These are phyloP conservation scores for Phytophthora niederhauseri DNA, from an alignment of 352 stramenopile species.

Conservation along the genomic window DNA sequence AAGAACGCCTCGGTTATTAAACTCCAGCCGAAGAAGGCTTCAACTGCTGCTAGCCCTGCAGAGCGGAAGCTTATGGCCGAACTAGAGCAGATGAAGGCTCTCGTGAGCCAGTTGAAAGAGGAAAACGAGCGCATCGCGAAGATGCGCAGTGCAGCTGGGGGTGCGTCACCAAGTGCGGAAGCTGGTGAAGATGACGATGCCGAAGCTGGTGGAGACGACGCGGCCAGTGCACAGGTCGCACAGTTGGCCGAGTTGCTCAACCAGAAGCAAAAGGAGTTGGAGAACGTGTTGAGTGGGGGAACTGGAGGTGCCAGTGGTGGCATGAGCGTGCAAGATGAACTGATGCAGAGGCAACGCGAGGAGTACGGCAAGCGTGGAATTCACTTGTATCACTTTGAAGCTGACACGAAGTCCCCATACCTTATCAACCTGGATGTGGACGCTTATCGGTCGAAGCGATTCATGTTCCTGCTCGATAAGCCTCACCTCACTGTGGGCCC, in stretches of 20 bases:
- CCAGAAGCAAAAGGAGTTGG: slow-evolving; percentile 74
- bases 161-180: slow-evolving; percentile 4
- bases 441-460: slow-evolving; percentile 91
- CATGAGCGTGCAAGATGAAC: slow-evolving; percentile 76
- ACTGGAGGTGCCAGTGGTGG: slow-evolving; percentile 38
- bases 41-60: slow-evolving; percentile 84
- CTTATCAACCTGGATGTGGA: slow-evolving; percentile 96
- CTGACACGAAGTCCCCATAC: slow-evolving; percentile 83
- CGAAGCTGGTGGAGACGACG: slow-evolving; percentile 38
- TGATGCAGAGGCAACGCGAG: slow-evolving; percentile 88
- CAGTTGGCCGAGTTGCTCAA: slow-evolving; percentile 71
- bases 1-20: slow-evolving; percentile 96
- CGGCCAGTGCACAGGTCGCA: slow-evolving; percentile 44
- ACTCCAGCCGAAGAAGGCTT: slow-evolving; percentile 95
- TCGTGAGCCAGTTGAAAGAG: slow-evolving; percentile 82
- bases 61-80: slow-evolving; percentile 95
- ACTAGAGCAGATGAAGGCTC: slow-evolving; percentile 93
- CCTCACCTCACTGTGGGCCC: slow-evolving; percentile 54
- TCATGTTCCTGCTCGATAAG: slow-evolving; percentile 92
- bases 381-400: slow-evolving; percentile 89
- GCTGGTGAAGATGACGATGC: slow-evolving; percentile 2
- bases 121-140: slow-evolving; percentile 86
- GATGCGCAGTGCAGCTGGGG: slow-evolving; percentile 40
- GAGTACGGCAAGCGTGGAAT: slow-evolving; percentile 94
- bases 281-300: slow-evolving; percentile 67